Evolutionary conservation across 2,329 filamentous ascomycete genomes (phyloP), one percentile per base, ranked within the genome.

Genomic region (Colletotrichum aenigma): DNA sequence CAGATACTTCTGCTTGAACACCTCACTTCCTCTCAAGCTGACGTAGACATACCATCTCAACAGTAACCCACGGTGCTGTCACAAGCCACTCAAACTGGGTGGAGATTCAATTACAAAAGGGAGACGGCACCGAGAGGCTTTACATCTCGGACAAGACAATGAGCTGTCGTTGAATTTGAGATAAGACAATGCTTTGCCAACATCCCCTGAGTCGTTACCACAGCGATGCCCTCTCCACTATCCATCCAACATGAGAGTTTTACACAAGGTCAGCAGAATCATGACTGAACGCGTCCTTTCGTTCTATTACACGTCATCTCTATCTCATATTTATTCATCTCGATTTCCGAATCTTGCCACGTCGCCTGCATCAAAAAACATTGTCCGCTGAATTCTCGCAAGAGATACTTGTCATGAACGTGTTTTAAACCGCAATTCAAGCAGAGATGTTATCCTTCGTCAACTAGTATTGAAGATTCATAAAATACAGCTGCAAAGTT

Each of bases 241-340:
- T 0, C 12, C 5, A 0, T 48, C 12, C 18, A 12, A n/a, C 3
- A 48, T 21, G 0, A 12, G 18, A 7, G 18, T 48, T 9, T 7
- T 4, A 21, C 4, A 2, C 9, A 21, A 12, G 12, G 18, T 4
- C 18, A 12, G 13, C 43, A 0, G 1, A 10, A 21, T 5, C 10
- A 12, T 13, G 10, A 3, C 9, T 48, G 12, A 3, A 12, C 5
- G 9, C 10, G 18, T 48, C 10, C 18, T 48, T 21, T 12, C 2
- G 6, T 21, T 12, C 43, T 48, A 21, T 12, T 21, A 7, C 9
- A 21, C 38, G 2, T 3, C 43, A 48, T n/a, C 18, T 48, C 43
- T 21, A 6, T 13, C 18, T 21, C 43, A 12, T 12, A 0, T 12
- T 21, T 48, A 48, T 48, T 48, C 18, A 2, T 21, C 6, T 6